A percentile compares a stretch with the other conserved stretches of the same genome.
These are phyloP conservation scores for Talaromyces thailandensis DNA, from an alignment of 495 filamentous ascomycete species.

Conservation along the genomic window DNA sequence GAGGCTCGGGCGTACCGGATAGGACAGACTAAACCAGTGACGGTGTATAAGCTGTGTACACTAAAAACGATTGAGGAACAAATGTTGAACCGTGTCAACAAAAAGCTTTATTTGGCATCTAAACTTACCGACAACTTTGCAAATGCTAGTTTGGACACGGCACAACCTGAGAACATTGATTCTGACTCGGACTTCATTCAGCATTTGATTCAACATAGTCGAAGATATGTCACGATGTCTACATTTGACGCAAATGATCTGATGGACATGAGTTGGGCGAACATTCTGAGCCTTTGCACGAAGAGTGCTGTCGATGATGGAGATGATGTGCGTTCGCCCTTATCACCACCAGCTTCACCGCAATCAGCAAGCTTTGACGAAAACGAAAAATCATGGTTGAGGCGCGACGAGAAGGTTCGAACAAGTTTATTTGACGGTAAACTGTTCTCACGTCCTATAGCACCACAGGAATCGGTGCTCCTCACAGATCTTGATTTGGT, in stretches of 20 bases:
- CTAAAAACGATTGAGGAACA: constrained; percentile 56
- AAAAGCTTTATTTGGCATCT: constrained; percentile 57
- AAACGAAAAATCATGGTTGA: not conserved
- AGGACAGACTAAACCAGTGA: constrained; percentile 48
- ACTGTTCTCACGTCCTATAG: not conserved
- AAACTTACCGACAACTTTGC: constrained; percentile 44
- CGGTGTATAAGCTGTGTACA: constrained; percentile 49
- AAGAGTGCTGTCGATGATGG: constrained; percentile 27
- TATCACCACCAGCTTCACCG: not conserved
- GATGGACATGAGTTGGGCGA: constrained; percentile 49
- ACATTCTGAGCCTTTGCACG: constrained; percentile 47
- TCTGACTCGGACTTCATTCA: constrained; percentile 3
- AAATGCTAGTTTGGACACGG: constrained; percentile 7
- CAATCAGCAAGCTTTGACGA: not conserved
- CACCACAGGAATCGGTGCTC: not conserved
- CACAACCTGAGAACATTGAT: constrained; percentile 5
- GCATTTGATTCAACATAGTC: not conserved
- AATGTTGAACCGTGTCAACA: constrained; percentile 53
- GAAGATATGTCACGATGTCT: not conserved
- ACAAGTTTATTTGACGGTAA: not conserved
- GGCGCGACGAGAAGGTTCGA: not conserved
- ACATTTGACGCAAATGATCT: constrained; percentile 45
- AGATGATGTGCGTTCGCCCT: not conserved
- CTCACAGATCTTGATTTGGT: constrained; percentile 16
- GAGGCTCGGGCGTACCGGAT: constrained; percentile 53